Base-by-base conservation (phyloP, 768 basidiomycete genomes). In the Mycena polygramma region DNA sequence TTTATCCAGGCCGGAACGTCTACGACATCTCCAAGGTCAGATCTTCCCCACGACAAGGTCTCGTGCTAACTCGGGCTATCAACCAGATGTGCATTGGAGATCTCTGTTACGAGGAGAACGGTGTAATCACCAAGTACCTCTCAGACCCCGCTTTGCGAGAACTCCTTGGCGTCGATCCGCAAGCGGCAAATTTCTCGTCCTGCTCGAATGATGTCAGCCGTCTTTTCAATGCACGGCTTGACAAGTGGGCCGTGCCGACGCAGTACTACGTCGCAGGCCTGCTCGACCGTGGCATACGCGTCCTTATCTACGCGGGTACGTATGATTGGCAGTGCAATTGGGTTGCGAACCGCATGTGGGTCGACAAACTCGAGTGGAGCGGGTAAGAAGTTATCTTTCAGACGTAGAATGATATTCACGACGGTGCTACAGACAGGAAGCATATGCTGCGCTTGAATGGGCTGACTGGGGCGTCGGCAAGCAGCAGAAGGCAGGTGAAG, bases 281-380 rank as follows among this genome's bases (percentile, higher is more conserved):
- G 46, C 86, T 95, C 11, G 93, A 95, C 68, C 87, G 93, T n/a
- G 91, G 91, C 0, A 80, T 96, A 22, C 88, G 90, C 7, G 82
- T 94, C 43, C 84, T 95, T 49, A 90, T 92, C 55, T 94, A 94
- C 71, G 90, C 90, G 0, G 92, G 92, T 22, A 91, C 89, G 52
- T 91, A 90, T 71, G 91, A 93, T 75, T 93, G 91, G 91, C 91
- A 91, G 70, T 94, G 92, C 76, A 93, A 94, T 76, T 92, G 89
- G 88, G 80, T 93, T 36, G 90, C 91, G 19, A 95, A 95, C 79
- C 88, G 88, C 75, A 83, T 89, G 49, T 95, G 94, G 94, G 88
- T 91, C 9, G 87, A 93, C 58, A 82, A 86, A 68, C 82, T 96
- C 59, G 87, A 91, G 61, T 95, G 94, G 94, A 87, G 86, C 54